A percentile compares a stretch with the other conserved stretches of the same genome.
Conservation (phyloP, 2,329 filamentous ascomycete genomes). For the Blastomyces gilchristii region DNA sequence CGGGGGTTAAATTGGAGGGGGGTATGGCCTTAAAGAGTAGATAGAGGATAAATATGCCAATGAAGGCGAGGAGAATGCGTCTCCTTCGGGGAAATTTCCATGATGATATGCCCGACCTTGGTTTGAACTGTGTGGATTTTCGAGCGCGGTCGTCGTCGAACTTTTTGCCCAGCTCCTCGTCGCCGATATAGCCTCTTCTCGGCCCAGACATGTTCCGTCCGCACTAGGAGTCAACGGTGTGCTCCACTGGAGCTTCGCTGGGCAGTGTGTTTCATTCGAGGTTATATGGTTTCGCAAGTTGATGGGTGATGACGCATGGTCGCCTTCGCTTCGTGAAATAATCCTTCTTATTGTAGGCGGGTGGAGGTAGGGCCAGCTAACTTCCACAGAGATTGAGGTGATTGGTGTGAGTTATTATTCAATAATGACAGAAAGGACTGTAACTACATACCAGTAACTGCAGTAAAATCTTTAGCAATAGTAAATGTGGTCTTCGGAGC, state of each 20-base stretch:
- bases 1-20: neutral
- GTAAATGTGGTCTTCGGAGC: neutral
- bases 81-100: constrained; percentile 34
- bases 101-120: constrained; percentile 23
- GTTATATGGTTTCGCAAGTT: neutral
- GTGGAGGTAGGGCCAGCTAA: neutral
- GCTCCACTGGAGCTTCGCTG: constrained; percentile 19
- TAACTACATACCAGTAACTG: neutral
- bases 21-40: constrained; percentile 43
- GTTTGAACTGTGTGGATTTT: constrained; percentile 17
- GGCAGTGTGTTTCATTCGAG: constrained; percentile 11
- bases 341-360: no score
- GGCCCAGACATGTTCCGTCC: constrained; percentile 29
- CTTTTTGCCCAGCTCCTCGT: constrained; percentile 56
- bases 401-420: neutral
- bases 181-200: constrained; percentile 39
- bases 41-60: constrained; percentile 47
- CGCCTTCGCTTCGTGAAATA: no score
- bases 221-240: neutral
- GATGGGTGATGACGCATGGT: no score
- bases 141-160: constrained; percentile 49
- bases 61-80: constrained; percentile 41
- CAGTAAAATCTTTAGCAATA: neutral
- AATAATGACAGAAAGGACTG: neutral
- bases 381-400: neutral